Evolutionary conservation across 2,329 filamentous ascomycete species (phyloP).

Genomic region (Apiospora marii): DNA sequence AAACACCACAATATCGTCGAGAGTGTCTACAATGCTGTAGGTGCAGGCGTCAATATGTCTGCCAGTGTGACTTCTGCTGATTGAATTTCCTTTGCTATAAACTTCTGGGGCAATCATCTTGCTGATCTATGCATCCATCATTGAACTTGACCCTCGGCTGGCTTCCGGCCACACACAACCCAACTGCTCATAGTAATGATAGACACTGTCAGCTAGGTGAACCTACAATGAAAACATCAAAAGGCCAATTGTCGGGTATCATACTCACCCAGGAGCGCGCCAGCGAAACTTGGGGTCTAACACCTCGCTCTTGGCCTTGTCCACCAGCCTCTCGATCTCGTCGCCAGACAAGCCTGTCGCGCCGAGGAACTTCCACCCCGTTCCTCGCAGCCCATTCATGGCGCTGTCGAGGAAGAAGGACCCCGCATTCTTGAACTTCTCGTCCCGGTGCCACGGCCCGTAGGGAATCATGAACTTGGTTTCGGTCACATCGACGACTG

Average conservation of each 20-base stretch:
- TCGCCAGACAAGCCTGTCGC: neutral
- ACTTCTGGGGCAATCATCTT: neutral
- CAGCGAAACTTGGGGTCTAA: neutral
- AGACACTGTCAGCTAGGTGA: neutral
- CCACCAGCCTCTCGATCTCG: conserved; percentile 20
- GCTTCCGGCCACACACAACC: neutral
- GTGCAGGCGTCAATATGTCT: too few species aligned
- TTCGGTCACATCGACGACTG: conserved; percentile 23
- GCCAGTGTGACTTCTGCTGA: neutral
- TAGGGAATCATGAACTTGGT: neutral
- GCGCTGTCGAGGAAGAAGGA: conserved; percentile 4
- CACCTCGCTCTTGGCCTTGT: neutral
- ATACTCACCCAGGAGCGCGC: neutral
- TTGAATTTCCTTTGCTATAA: neutral
- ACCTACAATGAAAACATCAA: too few species aligned
- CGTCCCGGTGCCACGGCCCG: conserved; percentile 15
- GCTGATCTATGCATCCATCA: neutral
- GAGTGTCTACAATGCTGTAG: neutral
- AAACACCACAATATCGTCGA: neutral
- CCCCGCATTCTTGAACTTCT: neutral
- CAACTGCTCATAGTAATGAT: neutral
- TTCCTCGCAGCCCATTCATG: conserved; percentile 1
- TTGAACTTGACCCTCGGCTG: neutral
- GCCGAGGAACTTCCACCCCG: conserved; percentile 12
- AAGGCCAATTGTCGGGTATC: neutral